Percentiles rank a stretch among this genome's conserved stretches.
Evolutionary conservation across 148 eudicot species (phyloP).

Genomic region (Simmondsia chinensis): DNA sequence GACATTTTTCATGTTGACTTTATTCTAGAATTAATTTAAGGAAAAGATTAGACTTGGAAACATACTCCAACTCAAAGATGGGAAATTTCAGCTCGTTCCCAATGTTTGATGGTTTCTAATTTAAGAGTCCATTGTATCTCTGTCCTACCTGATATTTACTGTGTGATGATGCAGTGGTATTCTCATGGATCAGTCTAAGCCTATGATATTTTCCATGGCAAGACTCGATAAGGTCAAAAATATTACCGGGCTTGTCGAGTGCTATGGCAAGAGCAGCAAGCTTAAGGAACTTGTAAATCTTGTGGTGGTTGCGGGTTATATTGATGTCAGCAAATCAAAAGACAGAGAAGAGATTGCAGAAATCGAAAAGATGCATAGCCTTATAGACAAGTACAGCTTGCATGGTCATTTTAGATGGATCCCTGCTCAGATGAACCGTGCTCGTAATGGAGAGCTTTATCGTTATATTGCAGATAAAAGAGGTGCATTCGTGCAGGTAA

Average conservation of each 20-base stretch:
- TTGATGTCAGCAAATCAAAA: slow-evolving; percentile 20
- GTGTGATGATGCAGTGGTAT: slow-evolving; percentile 13
- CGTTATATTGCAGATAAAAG: slow-evolving; percentile 18
- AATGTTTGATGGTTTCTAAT: too few species aligned
- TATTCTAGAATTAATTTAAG: too few species aligned
- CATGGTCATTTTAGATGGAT: slow-evolving; percentile 21
- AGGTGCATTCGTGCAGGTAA: slow-evolving; percentile 20
- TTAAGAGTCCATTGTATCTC: too few species aligned
- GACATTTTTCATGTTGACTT: too few species aligned
- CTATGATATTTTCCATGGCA: slow-evolving; percentile 30
- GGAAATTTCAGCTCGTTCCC: too few species aligned
- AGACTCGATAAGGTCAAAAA: slow-evolving; percentile 22
- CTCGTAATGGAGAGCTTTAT: slow-evolving; percentile 18
- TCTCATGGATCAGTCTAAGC: slow-evolving; percentile 22
- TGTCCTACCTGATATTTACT: too few species aligned
- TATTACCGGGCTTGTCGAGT: slow-evolving; percentile 19
- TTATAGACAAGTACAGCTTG: slow-evolving; percentile 13
- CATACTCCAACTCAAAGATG: too few species aligned
- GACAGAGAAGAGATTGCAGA: slow-evolving; percentile 21
- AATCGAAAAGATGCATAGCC: slow-evolving; percentile 22
- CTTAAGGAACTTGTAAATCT: slow-evolving; percentile 23
- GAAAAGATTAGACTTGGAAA: too few species aligned
- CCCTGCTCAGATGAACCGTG: slow-evolving; percentile 18
- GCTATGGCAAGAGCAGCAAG: slow-evolving; percentile 17
- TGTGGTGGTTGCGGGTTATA: slow-evolving; percentile 23